Conservation (phyloP, 345 rosid genomes). For the Turnera subulata region DNA sequence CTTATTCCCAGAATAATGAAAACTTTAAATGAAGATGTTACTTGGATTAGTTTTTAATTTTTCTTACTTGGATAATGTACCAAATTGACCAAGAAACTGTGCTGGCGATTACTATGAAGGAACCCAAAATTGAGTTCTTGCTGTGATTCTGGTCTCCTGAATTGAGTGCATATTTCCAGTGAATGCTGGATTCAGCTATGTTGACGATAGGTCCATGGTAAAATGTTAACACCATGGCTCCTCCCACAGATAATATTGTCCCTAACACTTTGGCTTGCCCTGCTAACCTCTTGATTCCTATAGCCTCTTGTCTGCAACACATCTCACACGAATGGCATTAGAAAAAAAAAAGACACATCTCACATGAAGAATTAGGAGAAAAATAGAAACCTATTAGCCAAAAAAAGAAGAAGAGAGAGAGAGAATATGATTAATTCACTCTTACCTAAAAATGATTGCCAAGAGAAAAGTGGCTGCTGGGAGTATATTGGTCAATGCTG, state of each 20-base stretch:
- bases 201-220: slow-evolving; percentile 66
- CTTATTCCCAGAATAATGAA: too few species aligned
- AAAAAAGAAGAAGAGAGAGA: too few species aligned
- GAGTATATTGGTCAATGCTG: slow-evolving; percentile 68
- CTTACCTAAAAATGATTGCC: slow-evolving; percentile 67
- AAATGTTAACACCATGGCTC: slow-evolving; percentile 89
- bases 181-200: slow-evolving; percentile 61
- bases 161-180: slow-evolving; percentile 61
- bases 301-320: slow-evolving; percentile 60
- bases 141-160: slow-evolving; percentile 20
- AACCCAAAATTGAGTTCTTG: slow-evolving; percentile 49
- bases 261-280: slow-evolving; percentile 84
- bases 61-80: slow-evolving; percentile 72
- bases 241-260: slow-evolving; percentile 69
- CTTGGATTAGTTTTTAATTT: not conserved
- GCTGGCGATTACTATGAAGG: slow-evolving; percentile 53
- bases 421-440: not conserved
- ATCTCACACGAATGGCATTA: slow-evolving; percentile 13
- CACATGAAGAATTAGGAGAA: not conserved
- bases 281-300: slow-evolving; percentile 48
- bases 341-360: too few species aligned
- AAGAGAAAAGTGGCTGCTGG: slow-evolving; percentile 78
- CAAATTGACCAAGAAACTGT: slow-evolving; percentile 63
- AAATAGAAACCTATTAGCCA: too few species aligned
- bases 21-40: not conserved